phyloP scores from a whole-genome alignment of 2,329 filamentous ascomycete genomes.

The Fusarium mundagurra region DNA sequence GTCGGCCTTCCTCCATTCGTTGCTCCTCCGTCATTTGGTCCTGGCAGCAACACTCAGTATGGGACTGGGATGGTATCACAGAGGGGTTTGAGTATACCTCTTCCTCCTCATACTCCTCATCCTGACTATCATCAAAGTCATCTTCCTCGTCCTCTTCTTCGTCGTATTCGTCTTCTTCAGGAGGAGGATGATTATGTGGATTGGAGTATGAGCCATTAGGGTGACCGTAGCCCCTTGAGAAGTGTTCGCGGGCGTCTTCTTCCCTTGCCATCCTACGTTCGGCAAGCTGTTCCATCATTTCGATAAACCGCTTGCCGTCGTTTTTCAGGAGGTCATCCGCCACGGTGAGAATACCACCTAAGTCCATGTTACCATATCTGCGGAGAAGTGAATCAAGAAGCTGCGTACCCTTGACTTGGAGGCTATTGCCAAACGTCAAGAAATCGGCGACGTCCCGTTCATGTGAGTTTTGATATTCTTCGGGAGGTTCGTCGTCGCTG shows the following conservation, averaged over 20 bases:
- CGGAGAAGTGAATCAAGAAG: constrained; percentile 56
- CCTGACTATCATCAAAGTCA: constrained; percentile 70
- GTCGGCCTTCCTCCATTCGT: constrained; percentile 96
- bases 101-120: constrained; percentile 80
- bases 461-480: constrained; percentile 72
- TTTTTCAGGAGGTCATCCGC: constrained; percentile 98
- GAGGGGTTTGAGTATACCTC: constrained; percentile 68
- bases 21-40: constrained; percentile 98
- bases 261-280: constrained; percentile 97
- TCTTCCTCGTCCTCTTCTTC: constrained; percentile 72
- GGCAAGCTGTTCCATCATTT: constrained; percentile 99
- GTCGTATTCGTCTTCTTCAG: constrained; percentile 80
- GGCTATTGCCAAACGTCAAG: constrained; percentile 96
- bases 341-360: constrained; percentile 97
- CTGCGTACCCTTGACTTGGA: constrained; percentile 85
- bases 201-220: constrained; percentile 68
- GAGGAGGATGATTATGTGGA: constrained; percentile 77
- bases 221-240: constrained; percentile 68
- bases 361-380: constrained; percentile 59
- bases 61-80: constrained; percentile 51
- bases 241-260: constrained; percentile 77
- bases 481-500: constrained; percentile 72
- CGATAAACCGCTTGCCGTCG: constrained; percentile 99
- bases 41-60: constrained; percentile 67
- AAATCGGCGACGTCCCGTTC: constrained; percentile 83